These are phyloP conservation scores for Flaveria bidentis DNA, from an alignment of 129 eudicot genomes.

Conservation along the genomic window DNA sequence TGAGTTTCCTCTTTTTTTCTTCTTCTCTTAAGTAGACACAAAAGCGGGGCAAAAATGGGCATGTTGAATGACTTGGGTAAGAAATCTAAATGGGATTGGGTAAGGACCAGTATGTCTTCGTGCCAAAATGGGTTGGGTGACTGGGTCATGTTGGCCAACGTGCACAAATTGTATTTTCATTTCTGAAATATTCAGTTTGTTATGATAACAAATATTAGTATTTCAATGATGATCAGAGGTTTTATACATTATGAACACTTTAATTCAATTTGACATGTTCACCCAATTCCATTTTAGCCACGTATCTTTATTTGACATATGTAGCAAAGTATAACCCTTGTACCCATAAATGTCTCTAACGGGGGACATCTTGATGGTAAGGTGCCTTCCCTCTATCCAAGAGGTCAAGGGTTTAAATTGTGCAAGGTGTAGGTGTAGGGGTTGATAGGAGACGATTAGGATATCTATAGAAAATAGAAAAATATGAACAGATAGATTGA, in stretches of 20 bases:
- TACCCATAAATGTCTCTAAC: not conserved
- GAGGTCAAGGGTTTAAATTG: no score
- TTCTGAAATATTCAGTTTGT: not conserved
- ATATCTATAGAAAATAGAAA: no score
- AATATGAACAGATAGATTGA: not conserved
- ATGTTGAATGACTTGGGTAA: not conserved
- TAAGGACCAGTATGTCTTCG: not conserved
- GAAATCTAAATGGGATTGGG: not conserved
- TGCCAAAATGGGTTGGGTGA: not conserved
- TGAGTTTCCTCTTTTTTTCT: conserved; percentile 42
- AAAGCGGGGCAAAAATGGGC: not conserved
- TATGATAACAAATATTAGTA: not conserved
- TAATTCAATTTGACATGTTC: not conserved
- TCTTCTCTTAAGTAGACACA: conserved; percentile 4
- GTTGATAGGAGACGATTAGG: no score
- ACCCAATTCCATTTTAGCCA: not conserved
- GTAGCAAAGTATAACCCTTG: not conserved
- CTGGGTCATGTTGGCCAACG: not conserved
- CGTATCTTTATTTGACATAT: not conserved
- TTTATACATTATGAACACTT: not conserved
- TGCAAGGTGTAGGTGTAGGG: no score
- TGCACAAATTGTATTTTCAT: not conserved
- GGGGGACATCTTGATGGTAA: no score
- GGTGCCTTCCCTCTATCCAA: no score
- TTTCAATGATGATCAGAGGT: not conserved